phyloP scores from a whole-genome alignment of 176 grass and related monocot species.

The Cocos nucifera region DNA sequence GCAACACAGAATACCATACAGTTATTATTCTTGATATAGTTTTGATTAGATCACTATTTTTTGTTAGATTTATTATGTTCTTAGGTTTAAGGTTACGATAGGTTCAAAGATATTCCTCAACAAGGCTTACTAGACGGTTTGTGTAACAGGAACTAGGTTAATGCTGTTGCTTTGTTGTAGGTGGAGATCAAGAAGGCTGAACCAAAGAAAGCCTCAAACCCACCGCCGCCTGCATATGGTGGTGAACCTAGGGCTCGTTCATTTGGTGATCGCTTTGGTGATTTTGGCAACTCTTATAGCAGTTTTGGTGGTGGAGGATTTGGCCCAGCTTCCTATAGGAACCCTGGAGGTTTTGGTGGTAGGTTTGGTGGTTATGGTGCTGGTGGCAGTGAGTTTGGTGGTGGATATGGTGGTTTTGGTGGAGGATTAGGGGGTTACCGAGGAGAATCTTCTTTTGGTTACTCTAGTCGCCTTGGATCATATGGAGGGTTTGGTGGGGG shows the following conservation, averaged over 20 bases:
- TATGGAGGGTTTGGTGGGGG: slow-evolving; percentile 53
- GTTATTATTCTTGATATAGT: too few relatives aligned
- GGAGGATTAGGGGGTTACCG: slow-evolving; percentile 50
- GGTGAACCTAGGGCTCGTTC: slow-evolving; percentile 54
- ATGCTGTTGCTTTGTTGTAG: slow-evolving; percentile 77
- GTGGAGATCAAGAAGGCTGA: slow-evolving; percentile 99
- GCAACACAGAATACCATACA: too few relatives aligned
- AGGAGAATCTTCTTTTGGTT: slow-evolving; percentile 37
- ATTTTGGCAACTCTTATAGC: slow-evolving; percentile 28
- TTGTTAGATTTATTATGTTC: not conserved
- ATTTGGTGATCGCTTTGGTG: slow-evolving; percentile 50
- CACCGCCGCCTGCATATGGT: slow-evolving; percentile 43
- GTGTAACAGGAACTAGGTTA: slow-evolving; percentile 44
- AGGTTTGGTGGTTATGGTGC: slow-evolving; percentile 30
- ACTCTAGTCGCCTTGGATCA: slow-evolving; percentile 44
- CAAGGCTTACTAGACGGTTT: slow-evolving; percentile 17
- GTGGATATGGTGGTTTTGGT: slow-evolving; percentile 51
- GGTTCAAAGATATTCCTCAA: slow-evolving; percentile 1
- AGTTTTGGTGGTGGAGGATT: slow-evolving; percentile 36
- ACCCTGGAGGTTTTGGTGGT: slow-evolving; percentile 30
- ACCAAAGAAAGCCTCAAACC: slow-evolving; percentile 89
- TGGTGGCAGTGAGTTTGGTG: slow-evolving; percentile 32
- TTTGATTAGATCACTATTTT: not conserved
- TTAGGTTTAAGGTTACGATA: not conserved
- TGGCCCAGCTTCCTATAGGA: slow-evolving; percentile 33